phyloP scores from a whole-genome alignment of 139 green algal species.

The Asterochloris erici region DNA sequence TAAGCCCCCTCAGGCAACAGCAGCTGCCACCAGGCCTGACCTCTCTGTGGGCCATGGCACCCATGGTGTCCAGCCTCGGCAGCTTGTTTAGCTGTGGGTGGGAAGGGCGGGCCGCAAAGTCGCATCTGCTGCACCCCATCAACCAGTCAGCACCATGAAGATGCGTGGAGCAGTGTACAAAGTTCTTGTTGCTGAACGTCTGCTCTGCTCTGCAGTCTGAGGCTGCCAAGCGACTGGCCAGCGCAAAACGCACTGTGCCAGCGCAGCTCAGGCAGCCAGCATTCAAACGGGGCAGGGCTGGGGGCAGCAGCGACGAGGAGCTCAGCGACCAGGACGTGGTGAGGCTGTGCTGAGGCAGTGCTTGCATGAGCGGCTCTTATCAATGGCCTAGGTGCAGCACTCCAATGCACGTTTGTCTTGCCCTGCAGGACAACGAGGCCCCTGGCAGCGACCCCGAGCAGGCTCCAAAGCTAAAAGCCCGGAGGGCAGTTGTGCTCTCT shows the following conservation, averaged over 20 bases:
- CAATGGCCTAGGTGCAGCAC: too few species aligned
- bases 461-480: neutral
- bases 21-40: too few species aligned
- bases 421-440: neutral
- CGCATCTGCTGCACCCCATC: neutral
- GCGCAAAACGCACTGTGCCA: slow-evolving; percentile 26
- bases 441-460: neutral
- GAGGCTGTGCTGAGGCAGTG: neutral
- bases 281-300: neutral
- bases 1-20: too few species aligned
- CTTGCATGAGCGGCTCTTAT: too few species aligned
- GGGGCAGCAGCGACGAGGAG: slow-evolving; percentile 11
- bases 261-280: neutral
- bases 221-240: slow-evolving; percentile 29
- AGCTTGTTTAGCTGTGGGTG: neutral
- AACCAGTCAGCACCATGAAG: neutral
- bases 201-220: slow-evolving; percentile 8
- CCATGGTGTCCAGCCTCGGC: too few species aligned
- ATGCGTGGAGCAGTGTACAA: neutral
- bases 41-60: too few species aligned
- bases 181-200: too few species aligned
- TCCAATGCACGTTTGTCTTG: neutral
- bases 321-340: slow-evolving; percentile 12
- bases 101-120: neutral
- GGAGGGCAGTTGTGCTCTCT: neutral